phyloP scores from a whole-genome alignment of 2,329 filamentous ascomycete species.

The Ceratocystiopsis minuta region DNA sequence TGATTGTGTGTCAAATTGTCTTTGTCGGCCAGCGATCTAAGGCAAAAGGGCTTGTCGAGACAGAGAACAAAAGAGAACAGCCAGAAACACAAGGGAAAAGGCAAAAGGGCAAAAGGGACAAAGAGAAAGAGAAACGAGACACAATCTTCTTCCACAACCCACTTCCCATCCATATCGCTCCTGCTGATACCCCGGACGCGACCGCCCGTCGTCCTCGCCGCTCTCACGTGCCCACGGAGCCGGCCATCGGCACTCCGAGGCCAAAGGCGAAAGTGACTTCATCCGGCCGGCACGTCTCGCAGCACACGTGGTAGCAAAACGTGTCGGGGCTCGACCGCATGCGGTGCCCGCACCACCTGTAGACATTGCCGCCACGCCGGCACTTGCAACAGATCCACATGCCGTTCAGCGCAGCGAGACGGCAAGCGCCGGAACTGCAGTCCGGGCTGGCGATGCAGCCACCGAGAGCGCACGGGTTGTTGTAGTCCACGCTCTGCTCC shows the following conservation, averaged over 20 bases:
- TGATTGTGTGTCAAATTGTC: no score
- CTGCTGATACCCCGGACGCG: background rate
- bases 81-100: background rate
- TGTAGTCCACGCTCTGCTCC: constrained; percentile 17
- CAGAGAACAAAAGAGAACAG: background rate
- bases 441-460: constrained; percentile 26
- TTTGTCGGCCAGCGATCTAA: no score
- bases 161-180: no score
- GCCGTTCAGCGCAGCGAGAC: constrained; percentile 28
- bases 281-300: constrained; percentile 23
- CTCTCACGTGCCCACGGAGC: background rate
- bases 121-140: background rate
- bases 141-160: no score
- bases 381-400: constrained; percentile 34
- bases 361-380: constrained; percentile 25
- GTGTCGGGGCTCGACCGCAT: constrained; percentile 29
- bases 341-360: constrained; percentile 26
- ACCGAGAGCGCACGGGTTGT: constrained; percentile 26
- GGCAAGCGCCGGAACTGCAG: constrained; percentile 30
- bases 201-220: background rate
- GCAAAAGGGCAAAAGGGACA: background rate
- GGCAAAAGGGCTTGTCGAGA: no score
- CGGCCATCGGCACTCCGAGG: background rate
- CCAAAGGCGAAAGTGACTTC: background rate
- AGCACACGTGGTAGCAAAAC: constrained; percentile 34